These are phyloP conservation scores for Lobosporangium transversale DNA, from an alignment of 192 early-diverging fungal genomes.

Conservation along the genomic window DNA sequence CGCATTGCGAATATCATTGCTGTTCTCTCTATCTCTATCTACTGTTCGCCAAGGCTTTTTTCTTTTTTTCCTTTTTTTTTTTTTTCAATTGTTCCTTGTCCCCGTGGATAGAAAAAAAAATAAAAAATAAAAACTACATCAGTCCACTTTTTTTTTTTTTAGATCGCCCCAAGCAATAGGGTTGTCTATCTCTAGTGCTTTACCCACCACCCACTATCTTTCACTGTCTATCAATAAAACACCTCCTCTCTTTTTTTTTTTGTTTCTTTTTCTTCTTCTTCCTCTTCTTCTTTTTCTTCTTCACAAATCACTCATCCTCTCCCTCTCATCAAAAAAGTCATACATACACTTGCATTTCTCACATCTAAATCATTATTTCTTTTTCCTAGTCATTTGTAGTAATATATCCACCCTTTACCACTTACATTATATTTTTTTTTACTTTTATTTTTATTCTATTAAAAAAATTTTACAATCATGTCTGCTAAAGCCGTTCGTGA, in stretches of 20 bases:
- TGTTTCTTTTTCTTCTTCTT: neutral
- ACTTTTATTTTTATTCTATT: neutral
- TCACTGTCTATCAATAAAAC: neutral
- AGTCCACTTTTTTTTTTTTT: slow-evolving; percentile 17
- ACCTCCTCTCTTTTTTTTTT: slow-evolving; percentile 1
- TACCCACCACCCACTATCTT: neutral
- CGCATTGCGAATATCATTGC: neutral
- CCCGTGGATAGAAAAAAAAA: neutral
- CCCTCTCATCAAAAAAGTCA: neutral
- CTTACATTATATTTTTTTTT: neutral
- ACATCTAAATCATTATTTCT: slow-evolving; percentile 3
- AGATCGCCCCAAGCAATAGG: neutral
- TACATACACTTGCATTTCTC: neutral
- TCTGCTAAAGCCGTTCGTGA: slow-evolving; percentile 95
- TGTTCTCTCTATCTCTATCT: neutral
- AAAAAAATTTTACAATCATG: slow-evolving; percentile 54
- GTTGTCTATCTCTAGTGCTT: neutral
- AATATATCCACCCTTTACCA: no score
- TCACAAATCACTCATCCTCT: neutral
- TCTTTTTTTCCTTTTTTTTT: neutral
- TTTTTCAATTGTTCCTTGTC: neutral
- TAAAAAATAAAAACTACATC: neutral
- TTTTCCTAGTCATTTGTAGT: no score
- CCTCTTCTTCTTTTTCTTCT: slow-evolving; percentile 1
- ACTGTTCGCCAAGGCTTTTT: neutral